phyloP scores from a whole-genome alignment of 768 basidiomycete genomes.

The Boletus speciosus region DNA sequence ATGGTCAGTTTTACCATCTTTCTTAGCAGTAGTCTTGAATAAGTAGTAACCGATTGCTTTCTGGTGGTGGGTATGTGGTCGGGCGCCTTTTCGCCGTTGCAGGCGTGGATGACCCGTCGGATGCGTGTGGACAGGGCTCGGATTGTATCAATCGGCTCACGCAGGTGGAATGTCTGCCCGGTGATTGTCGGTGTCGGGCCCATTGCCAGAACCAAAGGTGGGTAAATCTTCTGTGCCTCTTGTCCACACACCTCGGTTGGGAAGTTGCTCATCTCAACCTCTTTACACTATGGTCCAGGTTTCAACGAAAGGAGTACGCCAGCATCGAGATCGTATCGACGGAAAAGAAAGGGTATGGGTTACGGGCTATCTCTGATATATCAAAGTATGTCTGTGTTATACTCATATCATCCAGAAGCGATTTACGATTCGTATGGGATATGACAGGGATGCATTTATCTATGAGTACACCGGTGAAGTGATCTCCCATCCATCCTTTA shows the following conservation, averaged over 20 bases:
- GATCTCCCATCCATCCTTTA: conserved; percentile 80
- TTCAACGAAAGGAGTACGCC: conserved; percentile 83
- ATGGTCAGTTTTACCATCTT: conserved; percentile 54
- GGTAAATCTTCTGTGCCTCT: conserved; percentile 5
- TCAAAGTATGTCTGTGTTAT: conserved; percentile 48
- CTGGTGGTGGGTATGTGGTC: conserved; percentile 8
- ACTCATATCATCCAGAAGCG: neutral
- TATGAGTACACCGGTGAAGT: conserved; percentile 99
- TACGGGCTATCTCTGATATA: conserved; percentile 71
- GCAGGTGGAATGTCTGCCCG: conserved; percentile 91
- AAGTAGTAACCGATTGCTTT: conserved; percentile 28
- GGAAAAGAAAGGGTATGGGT: conserved; percentile 93
- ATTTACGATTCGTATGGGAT: conserved; percentile 7
- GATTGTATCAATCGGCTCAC: conserved; percentile 98
- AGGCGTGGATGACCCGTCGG: conserved; percentile 59
- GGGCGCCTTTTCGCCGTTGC: conserved; percentile 26
- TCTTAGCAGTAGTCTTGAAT: conserved; percentile 24
- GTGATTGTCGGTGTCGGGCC: conserved; percentile 78
- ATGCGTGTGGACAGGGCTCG: conserved; percentile 81
- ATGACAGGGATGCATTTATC: conserved; percentile 78
- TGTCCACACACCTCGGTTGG: neutral
- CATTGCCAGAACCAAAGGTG: conserved; percentile 95
- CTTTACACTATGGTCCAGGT: conserved; percentile 45
- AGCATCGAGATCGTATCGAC: conserved; percentile 87
- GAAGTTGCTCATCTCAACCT: neutral